Conservation (phyloP, 2,329 filamentous ascomycete genomes). For the Cryphonectria nitschkei region DNA sequence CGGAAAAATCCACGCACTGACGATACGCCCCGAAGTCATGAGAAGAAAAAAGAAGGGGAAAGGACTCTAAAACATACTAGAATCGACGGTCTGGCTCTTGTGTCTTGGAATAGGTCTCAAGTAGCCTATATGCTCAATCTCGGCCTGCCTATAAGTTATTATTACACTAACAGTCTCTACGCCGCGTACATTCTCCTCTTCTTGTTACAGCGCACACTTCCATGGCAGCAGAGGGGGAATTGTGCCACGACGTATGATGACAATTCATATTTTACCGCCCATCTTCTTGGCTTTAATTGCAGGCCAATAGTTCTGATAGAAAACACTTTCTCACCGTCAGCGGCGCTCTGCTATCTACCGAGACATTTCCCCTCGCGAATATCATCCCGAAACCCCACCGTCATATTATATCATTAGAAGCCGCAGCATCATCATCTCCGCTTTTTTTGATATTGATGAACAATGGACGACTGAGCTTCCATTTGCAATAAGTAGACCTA, state of each 20-base stretch:
- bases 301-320: background rate
- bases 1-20: too few relatives aligned
- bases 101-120: background rate
- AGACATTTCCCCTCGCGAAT: conserved; percentile 1
- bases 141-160: background rate
- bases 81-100: background rate
- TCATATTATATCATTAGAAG: conserved; percentile 20
- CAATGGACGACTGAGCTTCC: background rate
- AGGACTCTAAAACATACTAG: too few relatives aligned
- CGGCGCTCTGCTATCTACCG: background rate
- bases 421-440: background rate
- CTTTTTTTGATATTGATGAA: background rate
- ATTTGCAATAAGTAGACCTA: background rate
- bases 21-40: too few relatives aligned
- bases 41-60: too few relatives aligned
- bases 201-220: background rate
- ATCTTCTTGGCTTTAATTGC: background rate
- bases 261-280: background rate
- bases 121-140: background rate
- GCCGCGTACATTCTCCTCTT: too few relatives aligned
- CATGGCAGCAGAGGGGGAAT: background rate
- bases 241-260: background rate
- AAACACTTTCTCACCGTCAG: background rate
- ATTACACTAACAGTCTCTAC: too few relatives aligned
- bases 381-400: conserved; percentile 21